These are phyloP conservation scores for Mycena epipterygia DNA, from an alignment of 768 basidiomycete species.

Conservation along the genomic window DNA sequence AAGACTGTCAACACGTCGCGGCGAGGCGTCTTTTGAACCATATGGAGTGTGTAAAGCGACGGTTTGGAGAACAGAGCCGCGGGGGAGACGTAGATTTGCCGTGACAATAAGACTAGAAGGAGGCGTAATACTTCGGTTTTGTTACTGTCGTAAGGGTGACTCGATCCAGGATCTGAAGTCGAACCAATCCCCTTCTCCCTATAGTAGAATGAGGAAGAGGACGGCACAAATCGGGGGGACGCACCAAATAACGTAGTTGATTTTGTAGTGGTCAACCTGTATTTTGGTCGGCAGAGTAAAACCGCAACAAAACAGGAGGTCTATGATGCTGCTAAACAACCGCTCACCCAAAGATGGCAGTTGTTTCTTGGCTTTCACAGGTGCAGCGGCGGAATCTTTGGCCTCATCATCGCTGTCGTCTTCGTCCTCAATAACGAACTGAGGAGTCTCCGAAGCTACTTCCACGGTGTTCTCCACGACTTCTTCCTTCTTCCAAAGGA, in stretches of 20 bases:
- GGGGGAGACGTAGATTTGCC: slow-evolving; percentile 89
- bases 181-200: slow-evolving; percentile 98
- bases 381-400: slow-evolving; percentile 45
- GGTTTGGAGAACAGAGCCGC: slow-evolving; percentile 78
- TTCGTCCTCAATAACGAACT: slow-evolving; percentile 94
- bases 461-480: slow-evolving; percentile 53
- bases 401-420: slow-evolving; percentile 68
- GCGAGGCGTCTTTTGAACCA: slow-evolving; percentile 82
- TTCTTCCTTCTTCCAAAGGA: slow-evolving; percentile 84
- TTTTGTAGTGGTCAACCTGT: slow-evolving; percentile 84
- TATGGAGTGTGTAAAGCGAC: slow-evolving; percentile 81
- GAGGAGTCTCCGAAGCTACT: slow-evolving; percentile 53
- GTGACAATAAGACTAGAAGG: slow-evolving; percentile 88
- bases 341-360: slow-evolving; percentile 86
- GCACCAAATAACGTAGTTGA: slow-evolving; percentile 91
- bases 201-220: slow-evolving; percentile 20
- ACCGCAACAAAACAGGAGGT: slow-evolving; percentile 93
- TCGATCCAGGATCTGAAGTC: slow-evolving; percentile 77
- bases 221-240: slow-evolving; percentile 40
- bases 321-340: slow-evolving; percentile 83
- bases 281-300: slow-evolving; percentile 89
- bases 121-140: slow-evolving; percentile 93
- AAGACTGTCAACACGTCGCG: slow-evolving; percentile 91
- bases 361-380: slow-evolving; percentile 53
- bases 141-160: slow-evolving; percentile 78